Percentiles rank a stretch among this genome's conserved stretches.
These are phyloP conservation scores for Colletotrichum cordylinicola DNA, from an alignment of 2,329 filamentous ascomycete genomes.

Conservation along the genomic window DNA sequence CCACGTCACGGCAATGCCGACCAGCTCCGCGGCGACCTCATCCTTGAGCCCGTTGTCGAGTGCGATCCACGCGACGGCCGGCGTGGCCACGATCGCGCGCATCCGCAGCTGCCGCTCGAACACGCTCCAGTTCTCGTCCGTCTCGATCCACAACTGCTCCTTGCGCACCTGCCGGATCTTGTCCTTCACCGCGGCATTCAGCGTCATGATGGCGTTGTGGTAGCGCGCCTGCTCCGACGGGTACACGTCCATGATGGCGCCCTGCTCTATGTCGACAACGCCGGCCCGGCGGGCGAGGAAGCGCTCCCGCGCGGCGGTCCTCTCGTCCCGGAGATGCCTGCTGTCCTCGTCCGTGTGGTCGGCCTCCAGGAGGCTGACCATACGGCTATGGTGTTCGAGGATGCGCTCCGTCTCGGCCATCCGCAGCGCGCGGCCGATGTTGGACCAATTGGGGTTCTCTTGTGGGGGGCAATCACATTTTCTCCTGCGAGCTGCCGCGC, in stretches of 20 bases:
- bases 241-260: neutral
- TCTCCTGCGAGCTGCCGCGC: neutral
- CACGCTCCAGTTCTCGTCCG: neutral
- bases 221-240: neutral
- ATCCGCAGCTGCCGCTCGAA: neutral
- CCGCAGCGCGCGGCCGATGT: neutral
- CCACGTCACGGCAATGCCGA: neutral
- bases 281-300: neutral
- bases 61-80: neutral
- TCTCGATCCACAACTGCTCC: neutral
- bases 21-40: neutral
- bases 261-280: too few species aligned
- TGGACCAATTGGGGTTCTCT: neutral
- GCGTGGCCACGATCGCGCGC: too few species aligned
- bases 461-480: too few species aligned
- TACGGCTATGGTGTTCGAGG: neutral
- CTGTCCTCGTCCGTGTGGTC: neutral
- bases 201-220: neutral
- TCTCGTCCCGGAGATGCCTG: neutral
- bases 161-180: neutral
- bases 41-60: neutral
- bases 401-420: neutral
- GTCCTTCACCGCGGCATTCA: neutral
- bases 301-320: neutral
- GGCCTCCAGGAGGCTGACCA: neutral